Base-by-base conservation (phyloP, 495 filamentous ascomycete species). In the Penicillium ochrochloron region DNA sequence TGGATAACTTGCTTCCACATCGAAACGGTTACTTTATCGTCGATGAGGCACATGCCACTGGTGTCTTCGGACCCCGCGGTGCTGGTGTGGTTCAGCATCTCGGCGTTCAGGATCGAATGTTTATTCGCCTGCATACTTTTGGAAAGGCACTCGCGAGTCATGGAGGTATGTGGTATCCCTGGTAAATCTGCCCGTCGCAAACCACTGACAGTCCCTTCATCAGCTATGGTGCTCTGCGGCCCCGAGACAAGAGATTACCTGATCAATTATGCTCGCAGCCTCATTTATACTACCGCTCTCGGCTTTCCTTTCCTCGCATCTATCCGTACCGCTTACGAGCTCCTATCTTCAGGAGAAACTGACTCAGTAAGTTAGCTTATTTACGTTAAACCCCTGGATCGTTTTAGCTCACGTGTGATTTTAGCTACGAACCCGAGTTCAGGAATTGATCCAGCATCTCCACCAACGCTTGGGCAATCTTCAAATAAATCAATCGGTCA, bases 41-140 rank as follows among this genome's bases (percentile, higher is more conserved):
- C 8, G 92, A 95, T 64, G 92, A 95, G 74, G 92, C 91, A 4
- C 92, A 95, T 73, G 84, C 86, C 0, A 89, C 87, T 10, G 92
- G 92, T 1, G 78, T 90, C 0, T 81, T 88, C 60, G 92, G 91
- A 0, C 75, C 79, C 0, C 63, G 78, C 0, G 92, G 92, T 0
- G 78, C 85, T 1, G 91, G 92, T 0, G 74, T 92, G 5, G 90
- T 93, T 0, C 86, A 85, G 69, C 79, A 84, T 31, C 73, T 91
- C 15, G 89, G 86, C 0, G 66, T 93, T n/a, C 86, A 93, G 70
- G 70, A 86, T 12, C 76, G 80, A 25, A 81, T 93, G 42, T 89
- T 89, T 77, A 85, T 90, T 5, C 73, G 91, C 25, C 79, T 92
- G 14, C 84, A 92, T 72, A 92, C 89, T 0, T 93, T 92, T 78